Evolutionary conservation across 2,329 filamentous ascomycete genomes (phyloP), one percentile per base, ranked within the genome.

Genomic region (Aspergillus sp.): DNA sequence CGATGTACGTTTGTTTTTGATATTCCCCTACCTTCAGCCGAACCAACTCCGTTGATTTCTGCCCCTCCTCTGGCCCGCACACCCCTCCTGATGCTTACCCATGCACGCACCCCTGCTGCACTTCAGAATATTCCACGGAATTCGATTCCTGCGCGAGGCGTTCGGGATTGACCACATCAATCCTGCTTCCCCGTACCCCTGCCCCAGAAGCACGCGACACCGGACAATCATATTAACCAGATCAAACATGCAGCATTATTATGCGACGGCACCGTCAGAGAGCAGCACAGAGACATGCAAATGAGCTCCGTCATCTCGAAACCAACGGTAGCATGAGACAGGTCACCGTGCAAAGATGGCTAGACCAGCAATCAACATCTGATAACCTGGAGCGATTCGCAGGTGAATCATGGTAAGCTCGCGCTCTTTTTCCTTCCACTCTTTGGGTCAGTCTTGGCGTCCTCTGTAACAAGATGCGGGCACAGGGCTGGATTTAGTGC

Each of bases 351-450:
- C 62, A 67, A n/a, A 58, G 64, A 57, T 70, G 69, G 69, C 56
- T 71, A 39, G 64, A 68, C 51, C 63, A 67, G 44, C 64, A 69
- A 40, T 61, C 64, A 12, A 52, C 53, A 14, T 33, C 44, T 40
- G 49, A 59, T 33, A 53, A 64, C 54, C 37, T 58, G 19, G 61
- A 63, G 27, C 62, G 60, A 43, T 66, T 67, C 39, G 55, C 62
- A 43, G 64, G 66, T 52, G 68, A 71, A 50, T 64, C 51, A 56
- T 73, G 70, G 70, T 73, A 65, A 55, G 66, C 56, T 43, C 27
- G 27, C 27, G 27, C 56, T 52, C 48, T 39, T 39, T 40, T 37
- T 48, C 43, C 45, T 54, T 40, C 21, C 23, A 31, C n/a, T 47
- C 51, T 31, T 11, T 31, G 51, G 44, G 17, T 45, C 33, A 27